phyloP scores from a whole-genome alignment of 345 rosid species.

The Camelina neglecta region DNA sequence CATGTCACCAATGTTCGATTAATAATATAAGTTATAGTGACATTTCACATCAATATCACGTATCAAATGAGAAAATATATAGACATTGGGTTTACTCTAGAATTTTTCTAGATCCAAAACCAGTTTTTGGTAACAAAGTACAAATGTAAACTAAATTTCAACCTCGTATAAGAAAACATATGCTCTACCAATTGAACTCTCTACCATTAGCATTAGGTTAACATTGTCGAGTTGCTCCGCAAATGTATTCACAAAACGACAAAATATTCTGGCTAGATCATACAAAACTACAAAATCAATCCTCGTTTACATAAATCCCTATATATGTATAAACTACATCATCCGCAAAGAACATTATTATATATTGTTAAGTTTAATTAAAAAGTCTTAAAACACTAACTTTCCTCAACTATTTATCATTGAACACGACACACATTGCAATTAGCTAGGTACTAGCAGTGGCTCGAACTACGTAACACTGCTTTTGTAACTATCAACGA shows the following conservation, averaged over 20 bases:
- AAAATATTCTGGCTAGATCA: neutral
- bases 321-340: conserved; percentile 4
- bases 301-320: conserved; percentile 38
- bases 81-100: neutral
- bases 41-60: neutral
- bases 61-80: neutral
- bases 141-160: no score
- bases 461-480: conserved; percentile 37
- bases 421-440: conserved; percentile 35
- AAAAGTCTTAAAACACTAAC: conserved; percentile 11
- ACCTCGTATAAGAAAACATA: neutral
- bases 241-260: conserved; percentile 20
- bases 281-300: conserved; percentile 24
- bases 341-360: conserved; percentile 1
- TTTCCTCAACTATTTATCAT: conserved; percentile 28
- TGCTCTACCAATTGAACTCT: conserved; percentile 10
- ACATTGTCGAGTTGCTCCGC: conserved; percentile 33
- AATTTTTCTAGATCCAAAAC: no score
- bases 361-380: neutral
- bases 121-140: no score
- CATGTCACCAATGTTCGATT: no score
- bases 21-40: neutral
- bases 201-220: conserved; percentile 9
- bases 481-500: conserved; percentile 32
- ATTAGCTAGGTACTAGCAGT: conserved; percentile 37